Evolutionary conservation across 192 early-diverging fungal species (phyloP).

Genomic region (Backusella circina): DNA sequence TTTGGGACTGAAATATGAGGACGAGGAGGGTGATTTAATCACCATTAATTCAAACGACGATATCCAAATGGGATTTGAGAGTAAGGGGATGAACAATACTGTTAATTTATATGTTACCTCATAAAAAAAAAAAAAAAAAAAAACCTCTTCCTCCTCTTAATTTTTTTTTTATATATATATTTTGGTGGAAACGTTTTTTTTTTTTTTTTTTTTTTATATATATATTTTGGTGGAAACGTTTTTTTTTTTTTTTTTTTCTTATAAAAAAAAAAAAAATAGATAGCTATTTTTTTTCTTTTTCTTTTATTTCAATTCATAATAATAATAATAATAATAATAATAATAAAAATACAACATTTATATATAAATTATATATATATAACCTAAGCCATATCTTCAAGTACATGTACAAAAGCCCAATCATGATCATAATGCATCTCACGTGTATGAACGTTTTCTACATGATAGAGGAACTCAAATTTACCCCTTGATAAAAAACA

Average conservation of each 20-base stretch:
- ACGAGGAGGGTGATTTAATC: conserved; percentile 92
- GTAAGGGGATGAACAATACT: conserved; percentile 39
- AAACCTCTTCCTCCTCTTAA: neutral
- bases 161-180: neutral
- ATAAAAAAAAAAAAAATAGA: no score
- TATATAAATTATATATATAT: no score
- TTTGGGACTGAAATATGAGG: conserved; percentile 78
- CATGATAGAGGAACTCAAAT: conserved; percentile 54
- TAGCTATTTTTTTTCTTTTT: no score
- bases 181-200: no score
- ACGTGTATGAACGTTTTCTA: conserved; percentile 49
- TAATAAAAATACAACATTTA: neutral
- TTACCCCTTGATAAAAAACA: conserved; percentile 54
- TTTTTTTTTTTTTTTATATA: no score
- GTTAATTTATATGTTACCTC: conserved; percentile 55
- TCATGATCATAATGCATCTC: conserved; percentile 52
- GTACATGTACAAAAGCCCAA: conserved; percentile 26
- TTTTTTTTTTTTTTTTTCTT: no score
- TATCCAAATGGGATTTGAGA: conserved; percentile 88
- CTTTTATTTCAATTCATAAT: neutral
- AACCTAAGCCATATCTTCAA: neutral
- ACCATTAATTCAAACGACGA: conserved; percentile 87
- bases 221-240: neutral
- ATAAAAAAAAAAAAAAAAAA: conserved; percentile 1
- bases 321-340: neutral